These are phyloP conservation scores for Phytopythium cucurbitacearum DNA, from an alignment of 352 stramenopile species.

Conservation along the genomic window DNA sequence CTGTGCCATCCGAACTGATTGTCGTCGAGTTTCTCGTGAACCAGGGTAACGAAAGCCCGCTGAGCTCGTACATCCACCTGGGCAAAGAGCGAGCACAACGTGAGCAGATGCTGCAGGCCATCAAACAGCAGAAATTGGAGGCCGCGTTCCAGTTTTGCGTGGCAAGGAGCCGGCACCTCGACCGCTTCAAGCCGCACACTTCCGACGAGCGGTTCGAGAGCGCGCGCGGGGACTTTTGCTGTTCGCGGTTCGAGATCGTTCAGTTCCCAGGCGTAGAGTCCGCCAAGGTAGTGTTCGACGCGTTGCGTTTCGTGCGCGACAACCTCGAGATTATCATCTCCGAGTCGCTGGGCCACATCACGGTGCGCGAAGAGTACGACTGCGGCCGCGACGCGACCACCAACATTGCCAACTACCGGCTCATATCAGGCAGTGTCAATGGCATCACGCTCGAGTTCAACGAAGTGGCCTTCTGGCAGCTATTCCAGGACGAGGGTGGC, in stretches of 20 bases:
- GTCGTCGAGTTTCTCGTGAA: too few species aligned
- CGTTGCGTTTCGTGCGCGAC: constrained; percentile 20
- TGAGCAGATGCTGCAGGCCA: constrained; percentile 1
- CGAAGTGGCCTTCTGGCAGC: constrained; percentile 14
- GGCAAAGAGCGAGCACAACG: constrained; percentile 2
- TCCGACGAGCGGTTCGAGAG: constrained; percentile 20
- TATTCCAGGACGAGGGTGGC: constrained; percentile 6
- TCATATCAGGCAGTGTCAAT: constrained; percentile 11
- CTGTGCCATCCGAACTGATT: not conserved
- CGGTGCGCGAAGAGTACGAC: constrained; percentile 19
- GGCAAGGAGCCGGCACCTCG: constrained; percentile 8
- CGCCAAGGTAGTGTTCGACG: constrained; percentile 24
- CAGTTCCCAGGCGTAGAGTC: constrained; percentile 17
- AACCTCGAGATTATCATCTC: constrained; percentile 33
- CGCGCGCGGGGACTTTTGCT: constrained; percentile 18
- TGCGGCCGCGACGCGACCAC: constrained; percentile 5
- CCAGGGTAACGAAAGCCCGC: constrained; percentile 3
- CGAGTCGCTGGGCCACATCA: constrained; percentile 21
- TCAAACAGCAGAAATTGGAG: constrained; percentile 6
- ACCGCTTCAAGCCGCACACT: constrained; percentile 8
- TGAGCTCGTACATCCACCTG: constrained; percentile 9
- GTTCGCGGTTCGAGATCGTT: constrained; percentile 13
- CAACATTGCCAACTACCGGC: constrained; percentile 9
- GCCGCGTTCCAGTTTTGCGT: constrained; percentile 10
- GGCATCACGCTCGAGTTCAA: constrained; percentile 17